A percentile compares a stretch with the other conserved stretches of the same genome.
Conservation (phyloP, 1,284 basidiomycete genomes). For the Pascua sp. region DNA sequence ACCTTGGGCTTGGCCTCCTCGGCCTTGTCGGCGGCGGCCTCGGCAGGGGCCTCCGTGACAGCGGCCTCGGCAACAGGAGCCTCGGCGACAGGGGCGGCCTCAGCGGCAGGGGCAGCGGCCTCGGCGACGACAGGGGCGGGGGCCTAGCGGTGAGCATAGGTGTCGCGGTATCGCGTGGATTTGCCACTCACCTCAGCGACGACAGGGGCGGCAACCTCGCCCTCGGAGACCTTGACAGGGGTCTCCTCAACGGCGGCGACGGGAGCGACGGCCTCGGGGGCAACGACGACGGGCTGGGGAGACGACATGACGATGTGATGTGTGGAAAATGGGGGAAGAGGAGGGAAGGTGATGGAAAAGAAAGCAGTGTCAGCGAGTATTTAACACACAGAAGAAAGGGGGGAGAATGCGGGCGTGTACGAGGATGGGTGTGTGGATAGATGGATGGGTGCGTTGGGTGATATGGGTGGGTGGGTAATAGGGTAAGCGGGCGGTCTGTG, state of each 20-base stretch:
- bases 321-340: slow-evolving; percentile 3
- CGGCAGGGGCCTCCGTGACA: slow-evolving; percentile 3
- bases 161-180: slow-evolving; percentile 7
- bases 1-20: slow-evolving; percentile 32
- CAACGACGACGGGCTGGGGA: slow-evolving; percentile 57
- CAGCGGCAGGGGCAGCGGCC: slow-evolving; percentile 3
- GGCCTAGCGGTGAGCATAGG: slow-evolving; percentile 24
- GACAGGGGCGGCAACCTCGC: slow-evolving; percentile 12
- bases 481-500: too few species aligned
- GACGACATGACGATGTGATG: not conserved
- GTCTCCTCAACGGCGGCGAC: slow-evolving; percentile 21
- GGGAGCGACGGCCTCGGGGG: slow-evolving; percentile 33
- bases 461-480: too few species aligned
- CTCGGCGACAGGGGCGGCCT: slow-evolving; percentile 16
- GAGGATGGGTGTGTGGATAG: too few species aligned
- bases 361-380: not conserved
- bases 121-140: slow-evolving; percentile 32
- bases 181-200: slow-evolving; percentile 8
- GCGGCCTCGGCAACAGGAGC: slow-evolving; percentile 17
- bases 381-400: not conserved
- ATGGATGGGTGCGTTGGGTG: too few species aligned
- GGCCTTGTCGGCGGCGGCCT: slow-evolving; percentile 8
- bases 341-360: not conserved
- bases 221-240: slow-evolving; percentile 12
- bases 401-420: not conserved